phyloP scores from a whole-genome alignment of 305 asterid species.

The Fraxinus dipetala region DNA sequence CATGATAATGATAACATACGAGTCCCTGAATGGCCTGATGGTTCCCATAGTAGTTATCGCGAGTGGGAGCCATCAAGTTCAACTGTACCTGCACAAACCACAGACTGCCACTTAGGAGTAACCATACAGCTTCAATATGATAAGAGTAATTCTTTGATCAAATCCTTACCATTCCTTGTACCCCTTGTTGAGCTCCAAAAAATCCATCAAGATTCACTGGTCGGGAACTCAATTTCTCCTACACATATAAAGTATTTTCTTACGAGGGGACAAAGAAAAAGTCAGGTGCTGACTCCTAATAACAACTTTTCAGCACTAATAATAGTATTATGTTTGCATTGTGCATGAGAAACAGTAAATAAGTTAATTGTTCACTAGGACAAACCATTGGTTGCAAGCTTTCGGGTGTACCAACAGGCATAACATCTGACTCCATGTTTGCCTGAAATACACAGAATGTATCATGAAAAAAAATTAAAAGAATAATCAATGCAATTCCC shows the following conservation, averaged over 20 bases:
- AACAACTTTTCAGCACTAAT: background rate
- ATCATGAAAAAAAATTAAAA: background rate
- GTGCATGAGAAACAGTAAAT: background rate
- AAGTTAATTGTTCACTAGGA: constrained; percentile 24
- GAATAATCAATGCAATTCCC: constrained; percentile 11
- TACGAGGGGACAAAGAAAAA: background rate
- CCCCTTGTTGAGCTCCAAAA: constrained; percentile 73
- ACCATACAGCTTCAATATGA: constrained; percentile 13
- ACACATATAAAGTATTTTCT: constrained; percentile 19
- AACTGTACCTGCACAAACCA: constrained; percentile 70
- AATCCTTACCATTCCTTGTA: constrained; percentile 78
- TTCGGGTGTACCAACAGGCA: constrained; percentile 63
- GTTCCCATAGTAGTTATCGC: constrained; percentile 76
- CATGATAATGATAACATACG: constrained; percentile 43
- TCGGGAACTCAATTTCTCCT: constrained; percentile 85
- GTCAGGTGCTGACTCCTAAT: background rate
- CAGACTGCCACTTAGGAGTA: constrained; percentile 23
- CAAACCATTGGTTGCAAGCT: constrained; percentile 85
- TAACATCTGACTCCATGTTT: constrained; percentile 66
- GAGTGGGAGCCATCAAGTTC: constrained; percentile 91
- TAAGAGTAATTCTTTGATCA: background rate
- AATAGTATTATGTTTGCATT: background rate
- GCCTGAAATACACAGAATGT: constrained; percentile 45
- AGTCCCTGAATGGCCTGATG: constrained; percentile 87
- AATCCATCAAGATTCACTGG: constrained; percentile 78